phyloP scores from a whole-genome alignment of 768 basidiomycete genomes.

The Lyophyllum atratum region DNA sequence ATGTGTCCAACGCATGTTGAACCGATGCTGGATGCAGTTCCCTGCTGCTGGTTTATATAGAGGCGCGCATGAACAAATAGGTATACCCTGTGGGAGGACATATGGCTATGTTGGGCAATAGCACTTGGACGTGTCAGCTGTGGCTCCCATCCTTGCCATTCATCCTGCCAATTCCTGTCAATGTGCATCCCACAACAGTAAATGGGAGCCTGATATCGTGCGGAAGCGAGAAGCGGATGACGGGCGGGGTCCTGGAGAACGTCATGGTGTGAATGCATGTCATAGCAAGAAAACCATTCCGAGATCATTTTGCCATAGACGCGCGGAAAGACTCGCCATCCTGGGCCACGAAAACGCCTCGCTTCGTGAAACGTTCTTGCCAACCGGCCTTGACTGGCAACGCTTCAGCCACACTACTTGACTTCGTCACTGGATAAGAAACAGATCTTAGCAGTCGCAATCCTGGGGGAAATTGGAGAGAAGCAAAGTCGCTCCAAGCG shows the following conservation, averaged over 20 bases:
- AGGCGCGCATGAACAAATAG: background rate
- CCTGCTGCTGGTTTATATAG: background rate
- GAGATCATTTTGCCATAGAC: background rate
- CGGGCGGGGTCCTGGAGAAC: background rate
- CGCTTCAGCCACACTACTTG: background rate
- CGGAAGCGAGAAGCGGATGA: background rate
- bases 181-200: background rate
- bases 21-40: background rate
- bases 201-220: background rate
- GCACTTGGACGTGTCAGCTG: no score
- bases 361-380: background rate
- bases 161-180: background rate
- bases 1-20: background rate
- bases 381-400: background rate
- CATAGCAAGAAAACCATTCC: background rate
- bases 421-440: background rate
- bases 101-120: no score
- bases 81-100: no score
- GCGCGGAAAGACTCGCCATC: background rate
- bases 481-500: background rate
- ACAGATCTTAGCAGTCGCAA: background rate
- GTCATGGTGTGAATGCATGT: background rate
- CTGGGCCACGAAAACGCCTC: no score
- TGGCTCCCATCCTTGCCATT: background rate
- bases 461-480: background rate